Evolutionary conservation across 305 asterid genomes (phyloP), one percentile per base, ranked within the genome.

Genomic region (Fraxinus sp.): DNA sequence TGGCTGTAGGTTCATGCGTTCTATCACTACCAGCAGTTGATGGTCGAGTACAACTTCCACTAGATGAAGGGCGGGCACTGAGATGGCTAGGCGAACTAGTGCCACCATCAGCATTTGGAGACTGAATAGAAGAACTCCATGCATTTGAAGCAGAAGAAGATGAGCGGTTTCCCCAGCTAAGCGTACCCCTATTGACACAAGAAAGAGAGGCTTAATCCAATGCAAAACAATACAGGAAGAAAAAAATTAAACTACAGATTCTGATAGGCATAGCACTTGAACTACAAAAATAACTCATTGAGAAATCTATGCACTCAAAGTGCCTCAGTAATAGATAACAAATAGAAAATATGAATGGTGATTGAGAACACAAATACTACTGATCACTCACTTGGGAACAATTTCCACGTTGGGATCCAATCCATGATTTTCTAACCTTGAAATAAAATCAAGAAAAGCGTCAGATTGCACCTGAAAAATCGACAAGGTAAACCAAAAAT

Each of bases 41-140:
- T 80, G 99, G 98, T 71, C 99, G 92, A 82, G 94, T 95, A 80
- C 95, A 95, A 91, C 94, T 95, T 85, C 98, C 99, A 87, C 97
- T 94, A 64, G 98, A 97, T 85, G 98, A 92, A 86, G 98, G 98
- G 73, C 96, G 95, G 75, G 94, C 95, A 84, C 92, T 93, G 78
- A 83, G 90, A 87, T 94, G 95, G 87, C 90, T 88, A 75, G 94
- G 97, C 75, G 98, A 92, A 88, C 88, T 87, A 76, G 87, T 86
- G 84, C 91, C 92, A 57, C 98, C 92, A 85, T 92, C 98, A 83
- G 92, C 93, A 90, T 85, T 94, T 64, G 97, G 96, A 82, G 99
- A 92, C 75, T 81, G 83, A 6, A 94, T 71, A 4, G 98, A 89
- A 55, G 98, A 93, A 82, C 90, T 82, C 98, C 98, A 93, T 18